Conservation (phyloP, 163 green algal species). For the Chlamydomonas reinhardtii region DNA sequence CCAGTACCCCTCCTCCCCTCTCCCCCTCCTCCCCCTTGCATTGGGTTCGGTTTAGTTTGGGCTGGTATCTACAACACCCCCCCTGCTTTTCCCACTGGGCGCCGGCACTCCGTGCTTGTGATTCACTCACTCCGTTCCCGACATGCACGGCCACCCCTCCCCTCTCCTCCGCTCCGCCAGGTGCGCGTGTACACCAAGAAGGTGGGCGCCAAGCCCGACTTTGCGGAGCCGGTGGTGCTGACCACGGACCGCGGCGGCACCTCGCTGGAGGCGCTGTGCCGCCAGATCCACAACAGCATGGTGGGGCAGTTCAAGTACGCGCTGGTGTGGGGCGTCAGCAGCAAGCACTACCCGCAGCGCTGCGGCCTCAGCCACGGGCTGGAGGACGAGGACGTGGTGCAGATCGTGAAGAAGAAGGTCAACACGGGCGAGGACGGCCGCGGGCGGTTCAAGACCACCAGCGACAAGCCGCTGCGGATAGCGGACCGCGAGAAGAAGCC, state of each 20-base stretch:
- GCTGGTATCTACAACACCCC: no score
- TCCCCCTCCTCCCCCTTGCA: no score
- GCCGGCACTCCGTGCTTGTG: no score
- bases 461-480: constrained; percentile 73
- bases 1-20: no score
- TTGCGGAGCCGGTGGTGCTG: constrained; percentile 96
- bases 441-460: constrained; percentile 85
- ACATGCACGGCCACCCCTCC: not conserved
- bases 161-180: constrained; percentile 1
- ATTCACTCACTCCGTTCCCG: not conserved
- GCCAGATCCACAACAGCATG: constrained; percentile 85
- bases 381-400: constrained; percentile 97
- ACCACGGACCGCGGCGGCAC: constrained; percentile 88
- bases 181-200: constrained; percentile 98
- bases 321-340: constrained; percentile 93
- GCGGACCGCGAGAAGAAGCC: constrained; percentile 92
- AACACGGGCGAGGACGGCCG: constrained; percentile 71
- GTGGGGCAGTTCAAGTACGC: constrained; percentile 94
- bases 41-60: no score
- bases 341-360: constrained; percentile 93
- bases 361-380: constrained; percentile 71
- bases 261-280: constrained; percentile 88
- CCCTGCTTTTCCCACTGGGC: no score
- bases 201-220: constrained; percentile 92
- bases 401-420: constrained; percentile 93